Evolutionary conservation across 306 rosid genomes (phyloP).

Genomic region (Gillenia trifoliata): DNA sequence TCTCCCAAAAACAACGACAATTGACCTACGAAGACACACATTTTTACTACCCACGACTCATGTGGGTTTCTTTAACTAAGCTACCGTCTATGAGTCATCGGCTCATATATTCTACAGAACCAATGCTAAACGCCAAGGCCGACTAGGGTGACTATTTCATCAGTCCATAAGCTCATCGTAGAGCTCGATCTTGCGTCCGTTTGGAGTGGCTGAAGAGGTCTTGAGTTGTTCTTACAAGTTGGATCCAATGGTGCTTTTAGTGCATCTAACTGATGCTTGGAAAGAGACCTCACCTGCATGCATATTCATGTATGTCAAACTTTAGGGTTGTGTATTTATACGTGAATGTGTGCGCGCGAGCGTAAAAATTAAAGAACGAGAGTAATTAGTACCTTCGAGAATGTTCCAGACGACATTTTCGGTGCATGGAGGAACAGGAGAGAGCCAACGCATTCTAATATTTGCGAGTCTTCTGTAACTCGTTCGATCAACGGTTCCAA

Average conservation of each 20-base stretch:
- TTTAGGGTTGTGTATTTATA: background rate
- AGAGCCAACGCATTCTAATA: conserved; percentile 76
- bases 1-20: background rate
- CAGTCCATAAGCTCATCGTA: conserved; percentile 10
- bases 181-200: conserved; percentile 53
- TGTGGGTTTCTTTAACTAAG: background rate
- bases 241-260: conserved; percentile 50
- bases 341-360: background rate
- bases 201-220: conserved; percentile 63
- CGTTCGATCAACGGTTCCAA: conserved; percentile 37
- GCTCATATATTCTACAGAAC: background rate
- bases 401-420: conserved; percentile 69
- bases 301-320: background rate
- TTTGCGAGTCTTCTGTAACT: conserved; percentile 33
- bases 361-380: background rate
- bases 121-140: background rate
- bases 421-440: conserved; percentile 78
- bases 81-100: background rate
- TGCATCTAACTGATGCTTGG: conserved; percentile 47
- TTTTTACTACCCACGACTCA: too few species aligned
- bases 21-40: background rate
- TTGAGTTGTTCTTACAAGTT: conserved; percentile 46
- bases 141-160: background rate
- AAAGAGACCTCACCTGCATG: conserved; percentile 54
- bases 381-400: conserved; percentile 45